Evolutionary conservation across 139 green algal genomes (phyloP).

Genomic region (Coelastrella sp.): DNA sequence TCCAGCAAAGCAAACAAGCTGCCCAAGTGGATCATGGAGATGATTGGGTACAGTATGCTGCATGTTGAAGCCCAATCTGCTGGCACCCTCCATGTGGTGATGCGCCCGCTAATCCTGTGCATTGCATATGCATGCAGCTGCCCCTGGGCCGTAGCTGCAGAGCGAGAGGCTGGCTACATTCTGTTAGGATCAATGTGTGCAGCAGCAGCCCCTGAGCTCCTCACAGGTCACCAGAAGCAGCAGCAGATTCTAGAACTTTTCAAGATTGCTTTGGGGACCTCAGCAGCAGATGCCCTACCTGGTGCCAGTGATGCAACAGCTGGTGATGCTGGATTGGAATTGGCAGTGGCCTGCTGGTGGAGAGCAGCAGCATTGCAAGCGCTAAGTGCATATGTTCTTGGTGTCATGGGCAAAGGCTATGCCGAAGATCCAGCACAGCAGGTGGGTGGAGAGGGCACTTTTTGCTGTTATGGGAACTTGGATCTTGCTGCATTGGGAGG

Average conservation of each 20-base stretch:
- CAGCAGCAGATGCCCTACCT: constrained; percentile 60
- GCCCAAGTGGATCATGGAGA: too few relatives aligned
- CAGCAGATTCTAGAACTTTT: constrained; percentile 63
- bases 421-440: constrained; percentile 33
- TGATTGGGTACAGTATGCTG: too few relatives aligned
- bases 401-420: constrained; percentile 46
- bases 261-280: constrained; percentile 60
- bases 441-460: too few relatives aligned
- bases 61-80: neutral
- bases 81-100: neutral
- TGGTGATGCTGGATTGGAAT: constrained; percentile 33
- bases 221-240: constrained; percentile 36
- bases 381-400: constrained; percentile 64
- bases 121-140: neutral
- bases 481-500: too few relatives aligned
- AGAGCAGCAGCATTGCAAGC: constrained; percentile 76
- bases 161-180: constrained; percentile 80
- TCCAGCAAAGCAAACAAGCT: too few relatives aligned
- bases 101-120: neutral
- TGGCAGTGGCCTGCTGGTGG: constrained; percentile 84
- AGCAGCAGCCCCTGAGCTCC: constrained; percentile 1
- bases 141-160: constrained; percentile 49
- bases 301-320: constrained; percentile 6
- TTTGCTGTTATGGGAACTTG: too few relatives aligned
- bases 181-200: constrained; percentile 73